Conservation (phyloP, 139 green algal genomes). For the Chlamydomonas urium region DNA sequence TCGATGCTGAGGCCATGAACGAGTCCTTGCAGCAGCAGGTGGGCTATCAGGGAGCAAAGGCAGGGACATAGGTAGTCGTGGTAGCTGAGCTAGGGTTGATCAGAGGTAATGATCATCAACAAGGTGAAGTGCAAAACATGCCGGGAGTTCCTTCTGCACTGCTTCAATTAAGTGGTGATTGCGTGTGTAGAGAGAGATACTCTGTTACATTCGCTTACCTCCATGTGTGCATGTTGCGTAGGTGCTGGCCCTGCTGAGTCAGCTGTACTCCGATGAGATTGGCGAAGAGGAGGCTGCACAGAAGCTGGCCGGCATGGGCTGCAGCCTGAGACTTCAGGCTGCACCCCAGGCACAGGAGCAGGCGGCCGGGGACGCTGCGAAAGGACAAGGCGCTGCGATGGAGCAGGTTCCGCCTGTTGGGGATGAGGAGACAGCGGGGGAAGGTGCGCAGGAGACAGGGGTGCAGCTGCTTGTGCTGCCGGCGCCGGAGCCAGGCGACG, state of each 20-base stretch:
- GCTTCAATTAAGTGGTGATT: background rate
- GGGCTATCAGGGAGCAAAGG: too few relatives aligned
- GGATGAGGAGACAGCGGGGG: background rate
- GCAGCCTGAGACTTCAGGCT: background rate
- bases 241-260: background rate
- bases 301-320: background rate
- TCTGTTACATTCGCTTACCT: background rate
- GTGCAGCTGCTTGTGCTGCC: background rate
- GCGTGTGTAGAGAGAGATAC: background rate
- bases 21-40: too few relatives aligned
- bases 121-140: background rate
- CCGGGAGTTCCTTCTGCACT: background rate
- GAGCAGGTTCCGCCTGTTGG: too few relatives aligned
- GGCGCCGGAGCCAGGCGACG: background rate
- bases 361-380: too few relatives aligned
- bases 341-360: background rate
- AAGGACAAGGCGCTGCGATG: too few relatives aligned
- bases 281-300: background rate
- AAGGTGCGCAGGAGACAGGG: background rate
- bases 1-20: too few relatives aligned
- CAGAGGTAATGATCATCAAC: background rate
- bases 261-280: background rate
- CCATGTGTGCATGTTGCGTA: background rate
- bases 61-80: background rate
- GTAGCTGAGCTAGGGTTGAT: background rate